Percentiles rank a stretch among this genome's conserved stretches.
Conservation (phyloP, 164 flowering plant genomes). For the Kalanchoe fedtschenkoi region DNA sequence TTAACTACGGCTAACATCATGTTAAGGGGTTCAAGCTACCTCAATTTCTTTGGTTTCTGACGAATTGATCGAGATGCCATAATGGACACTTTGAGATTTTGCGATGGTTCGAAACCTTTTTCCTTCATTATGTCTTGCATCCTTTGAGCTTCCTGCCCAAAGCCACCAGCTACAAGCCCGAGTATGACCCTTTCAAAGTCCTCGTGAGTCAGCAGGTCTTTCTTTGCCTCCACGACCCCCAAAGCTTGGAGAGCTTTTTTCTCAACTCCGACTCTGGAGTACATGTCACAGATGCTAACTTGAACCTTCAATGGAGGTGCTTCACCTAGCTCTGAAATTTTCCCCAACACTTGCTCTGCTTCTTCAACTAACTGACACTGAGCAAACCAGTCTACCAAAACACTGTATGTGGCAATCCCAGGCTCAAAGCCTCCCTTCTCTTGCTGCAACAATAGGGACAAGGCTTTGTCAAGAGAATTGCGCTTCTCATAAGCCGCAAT, state of each 20-base stretch:
- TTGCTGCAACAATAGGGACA: constrained; percentile 52
- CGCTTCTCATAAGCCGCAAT: constrained; percentile 62
- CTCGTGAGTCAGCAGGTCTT: constrained; percentile 32
- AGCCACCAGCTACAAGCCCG: constrained; percentile 55
- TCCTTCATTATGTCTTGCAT: constrained; percentile 43
- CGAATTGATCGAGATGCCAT: constrained; percentile 23
- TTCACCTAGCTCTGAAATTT: constrained; percentile 52
- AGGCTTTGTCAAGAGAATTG: constrained; percentile 64
- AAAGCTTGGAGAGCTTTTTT: constrained; percentile 66
- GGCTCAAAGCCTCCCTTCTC: constrained; percentile 74
- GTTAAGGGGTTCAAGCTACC: neutral
- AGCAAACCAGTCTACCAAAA: constrained; percentile 77
- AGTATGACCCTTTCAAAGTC: constrained; percentile 61
- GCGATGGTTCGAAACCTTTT: constrained; percentile 42
- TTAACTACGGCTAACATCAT: neutral
- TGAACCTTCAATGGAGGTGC: constrained; percentile 54
- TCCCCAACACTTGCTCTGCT: constrained; percentile 55
- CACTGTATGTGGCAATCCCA: constrained; percentile 63
- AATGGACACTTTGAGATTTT: constrained; percentile 28
- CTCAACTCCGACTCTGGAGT: constrained; percentile 40
- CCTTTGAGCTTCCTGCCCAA: constrained; percentile 49
- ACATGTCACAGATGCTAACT: constrained; percentile 80
- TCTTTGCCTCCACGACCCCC: constrained; percentile 56
- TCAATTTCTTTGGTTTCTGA: constrained; percentile 8
- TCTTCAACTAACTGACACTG: constrained; percentile 64